Evolutionary conservation across 768 basidiomycete genomes (phyloP), one percentile per base, ranked within the genome.

Genomic region (Suillus alpinus): DNA sequence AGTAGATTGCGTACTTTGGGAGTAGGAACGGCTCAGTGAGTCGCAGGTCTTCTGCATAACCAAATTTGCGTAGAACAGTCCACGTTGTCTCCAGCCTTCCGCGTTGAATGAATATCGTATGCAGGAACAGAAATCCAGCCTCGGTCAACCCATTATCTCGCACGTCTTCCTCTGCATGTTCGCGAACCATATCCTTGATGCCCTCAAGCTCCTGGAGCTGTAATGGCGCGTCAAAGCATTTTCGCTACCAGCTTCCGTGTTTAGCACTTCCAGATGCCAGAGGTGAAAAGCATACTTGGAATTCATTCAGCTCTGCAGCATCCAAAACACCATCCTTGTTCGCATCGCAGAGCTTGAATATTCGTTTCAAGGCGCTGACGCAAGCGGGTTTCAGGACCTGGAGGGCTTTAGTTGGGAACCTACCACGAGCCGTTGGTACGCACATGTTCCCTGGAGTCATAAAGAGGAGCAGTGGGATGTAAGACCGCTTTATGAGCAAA

Each of bases 401-500:
- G n/a, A 2, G 20, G 4, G 12, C 66, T 36, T 50, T 55, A 49
- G 46, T 44, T 66, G 26, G n/a, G 23, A 31, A 67, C 63, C 18
- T 66, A 49, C 47, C 55, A 61, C n/a, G 31, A 59, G 58, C 13
- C 34, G 56, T 34, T 20, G 63, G 59, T n/a, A 71, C 91, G 61
- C 69, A 93, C 93, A 75, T 98, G 95, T 67, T 98, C 94, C 70
- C 95, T 79, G 1, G 95, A 96, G 72, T 99, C 96, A 72, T 98
- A 99, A 20, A 99, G 78, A 6, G 96, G 96, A 6, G 96, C 96
- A 1, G 95, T 96, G 2, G 96, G 96, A 70, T 99, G 94, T 12
- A 98, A 78, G 36, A 99, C 96, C 13, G 96, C 96, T 71, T 97
- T 98, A 75, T 97, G 95, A 1, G 96, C 96, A 73, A 98, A 98